Conservation (phyloP, 306 rosid genomes). For the Luffa acutangula region DNA sequence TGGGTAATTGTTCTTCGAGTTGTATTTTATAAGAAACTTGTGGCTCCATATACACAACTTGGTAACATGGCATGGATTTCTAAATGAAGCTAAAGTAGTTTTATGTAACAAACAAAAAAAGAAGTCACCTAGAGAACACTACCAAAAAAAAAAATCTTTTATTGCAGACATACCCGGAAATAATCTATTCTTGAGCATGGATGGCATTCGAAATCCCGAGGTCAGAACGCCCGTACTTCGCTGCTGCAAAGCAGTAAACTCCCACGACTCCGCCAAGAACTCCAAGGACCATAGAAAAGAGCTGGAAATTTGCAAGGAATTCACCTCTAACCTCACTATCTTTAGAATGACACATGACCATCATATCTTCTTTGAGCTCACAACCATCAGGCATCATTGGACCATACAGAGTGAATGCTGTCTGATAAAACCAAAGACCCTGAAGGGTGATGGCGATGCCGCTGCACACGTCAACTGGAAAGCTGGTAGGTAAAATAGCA, state of each 20-base stretch:
- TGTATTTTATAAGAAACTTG: background rate
- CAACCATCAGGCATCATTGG: slow-evolving; percentile 95
- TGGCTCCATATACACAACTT: background rate
- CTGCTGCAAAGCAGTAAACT: slow-evolving; percentile 42
- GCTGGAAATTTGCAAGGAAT: slow-evolving; percentile 91
- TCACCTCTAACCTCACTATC: slow-evolving; percentile 74
- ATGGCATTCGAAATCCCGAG: slow-evolving; percentile 16
- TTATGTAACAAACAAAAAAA: background rate
- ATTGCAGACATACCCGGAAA: slow-evolving; percentile 11
- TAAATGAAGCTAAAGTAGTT: background rate
- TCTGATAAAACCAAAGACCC: slow-evolving; percentile 96
- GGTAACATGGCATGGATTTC: background rate
- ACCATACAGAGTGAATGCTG: slow-evolving; percentile 91
- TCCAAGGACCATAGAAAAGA: slow-evolving; percentile 39
- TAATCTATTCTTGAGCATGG: slow-evolving; percentile 36
- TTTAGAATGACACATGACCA: slow-evolving; percentile 40
- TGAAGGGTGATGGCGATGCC: slow-evolving; percentile 84
- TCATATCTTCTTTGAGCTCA: slow-evolving; percentile 22
- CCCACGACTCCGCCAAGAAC: slow-evolving; percentile 51
- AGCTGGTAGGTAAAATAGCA: slow-evolving; percentile 68
- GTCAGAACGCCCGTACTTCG: slow-evolving; percentile 44
- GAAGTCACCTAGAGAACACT: background rate
- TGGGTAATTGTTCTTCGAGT: background rate
- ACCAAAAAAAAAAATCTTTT: background rate
- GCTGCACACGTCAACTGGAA: slow-evolving; percentile 53